phyloP scores from a whole-genome alignment of 2,329 filamentous ascomycete genomes.

The Scytalidium sp. region DNA sequence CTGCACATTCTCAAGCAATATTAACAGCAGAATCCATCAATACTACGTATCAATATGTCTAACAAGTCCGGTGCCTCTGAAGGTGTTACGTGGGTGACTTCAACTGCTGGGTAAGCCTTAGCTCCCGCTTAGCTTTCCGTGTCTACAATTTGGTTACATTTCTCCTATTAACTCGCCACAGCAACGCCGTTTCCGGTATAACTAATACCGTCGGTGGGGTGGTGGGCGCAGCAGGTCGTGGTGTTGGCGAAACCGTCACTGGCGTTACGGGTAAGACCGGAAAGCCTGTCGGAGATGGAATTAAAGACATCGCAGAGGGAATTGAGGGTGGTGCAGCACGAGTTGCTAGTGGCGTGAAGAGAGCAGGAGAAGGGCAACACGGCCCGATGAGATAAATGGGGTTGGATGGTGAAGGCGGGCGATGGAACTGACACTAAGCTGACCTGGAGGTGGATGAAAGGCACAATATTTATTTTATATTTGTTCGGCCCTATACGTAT shows the following conservation, averaged over 20 bases:
- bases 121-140: too few species aligned
- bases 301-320: conserved; percentile 19
- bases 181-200: conserved; percentile 16
- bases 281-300: conserved; percentile 20
- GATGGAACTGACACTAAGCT: too few species aligned
- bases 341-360: conserved; percentile 19
- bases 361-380: conserved; percentile 19
- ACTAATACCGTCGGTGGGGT: conserved; percentile 19
- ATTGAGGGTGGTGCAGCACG: conserved; percentile 19
- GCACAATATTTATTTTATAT: too few species aligned
- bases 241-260: conserved; percentile 20
- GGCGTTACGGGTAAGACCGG: conserved; percentile 17
- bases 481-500: too few species aligned
- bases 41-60: too few species aligned
- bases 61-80: conserved; percentile 12
- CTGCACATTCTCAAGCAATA: too few species aligned
- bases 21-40: too few species aligned
- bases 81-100: conserved; percentile 15
- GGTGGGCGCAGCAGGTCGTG: conserved; percentile 18
- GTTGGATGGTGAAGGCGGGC: too few species aligned
- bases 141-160: neutral
- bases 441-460: too few species aligned
- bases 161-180: conserved; percentile 2
- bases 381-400: too few species aligned
- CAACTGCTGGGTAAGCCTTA: conserved; percentile 11